A percentile compares a stretch with the other conserved stretches of the same genome.
phyloP scores from a whole-genome alignment of 257 asterid species.

The Fraxinus quadrangulata region DNA sequence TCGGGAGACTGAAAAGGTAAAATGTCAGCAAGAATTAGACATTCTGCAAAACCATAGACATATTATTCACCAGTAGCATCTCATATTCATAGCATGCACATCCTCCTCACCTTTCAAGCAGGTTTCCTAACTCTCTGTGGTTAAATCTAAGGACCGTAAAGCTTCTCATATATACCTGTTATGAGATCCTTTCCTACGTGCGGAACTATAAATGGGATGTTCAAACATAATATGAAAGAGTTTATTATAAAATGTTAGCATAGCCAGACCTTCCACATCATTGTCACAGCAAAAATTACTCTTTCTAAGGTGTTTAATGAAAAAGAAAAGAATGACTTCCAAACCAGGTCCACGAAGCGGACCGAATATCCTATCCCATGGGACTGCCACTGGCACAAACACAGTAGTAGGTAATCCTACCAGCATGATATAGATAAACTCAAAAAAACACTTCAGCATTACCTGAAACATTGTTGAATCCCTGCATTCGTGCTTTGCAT shows the following conservation, averaged over 20 bases:
- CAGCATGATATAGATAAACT: conserved; percentile 24
- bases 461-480: conserved; percentile 91
- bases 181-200: conserved; percentile 7
- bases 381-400: conserved; percentile 17
- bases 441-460: conserved; percentile 23
- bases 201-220: conserved; percentile 23
- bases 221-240: neutral
- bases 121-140: conserved; percentile 17
- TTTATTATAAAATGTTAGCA: neutral
- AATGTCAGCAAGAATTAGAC: conserved; percentile 24
- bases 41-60: conserved; percentile 29
- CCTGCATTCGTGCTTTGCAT: conserved; percentile 77
- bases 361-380: conserved; percentile 12
- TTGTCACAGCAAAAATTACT: conserved; percentile 9
- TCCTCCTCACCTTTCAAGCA: conserved; percentile 13
- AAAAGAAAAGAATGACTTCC: neutral
- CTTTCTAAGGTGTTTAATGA: neutral
- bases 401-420: conserved; percentile 21
- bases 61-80: conserved; percentile 14
- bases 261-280: conserved; percentile 9
- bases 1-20: conserved; percentile 70
- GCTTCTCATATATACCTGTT: neutral
- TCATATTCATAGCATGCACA: conserved; percentile 8
- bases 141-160: neutral
- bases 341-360: neutral